These are phyloP conservation scores for Rubia tinctorum DNA, from an alignment of 305 asterid species.

Conservation along the genomic window DNA sequence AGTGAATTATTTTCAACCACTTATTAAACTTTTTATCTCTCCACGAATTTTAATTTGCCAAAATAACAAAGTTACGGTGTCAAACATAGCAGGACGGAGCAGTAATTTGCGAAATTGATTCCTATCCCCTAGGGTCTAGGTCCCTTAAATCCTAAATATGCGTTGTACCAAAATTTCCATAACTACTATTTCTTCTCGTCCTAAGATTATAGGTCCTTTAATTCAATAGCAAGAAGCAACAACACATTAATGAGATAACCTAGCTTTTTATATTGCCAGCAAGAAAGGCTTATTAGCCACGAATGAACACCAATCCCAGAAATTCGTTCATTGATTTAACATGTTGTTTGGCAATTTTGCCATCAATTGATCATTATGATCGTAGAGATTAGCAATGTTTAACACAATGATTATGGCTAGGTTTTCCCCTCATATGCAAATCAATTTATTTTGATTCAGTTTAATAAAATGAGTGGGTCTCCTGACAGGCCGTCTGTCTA, in stretches of 20 bases:
- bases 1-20: too few species aligned
- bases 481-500: too few species aligned
- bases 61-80: too few species aligned
- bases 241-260: conserved; percentile 10
- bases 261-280: conserved; percentile 9
- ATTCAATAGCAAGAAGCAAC: conserved; percentile 9
- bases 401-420: background rate
- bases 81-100: too few species aligned
- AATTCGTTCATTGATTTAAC: conserved; percentile 29
- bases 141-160: background rate
- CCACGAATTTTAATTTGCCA: too few species aligned
- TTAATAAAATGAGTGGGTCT: too few species aligned
- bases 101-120: background rate
- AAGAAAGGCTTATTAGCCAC: conserved; percentile 19
- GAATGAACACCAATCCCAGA: conserved; percentile 14
- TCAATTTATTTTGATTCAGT: too few species aligned
- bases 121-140: background rate
- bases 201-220: background rate
- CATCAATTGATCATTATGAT: conserved; percentile 13
- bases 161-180: background rate
- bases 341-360: conserved; percentile 23
- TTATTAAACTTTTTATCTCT: too few species aligned
- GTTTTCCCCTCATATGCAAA: background rate
- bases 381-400: background rate
- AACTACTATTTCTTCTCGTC: conserved; percentile 6